Evolutionary conservation across 768 basidiomycete species (phyloP).

Genomic region (Tulasnella sp.): DNA sequence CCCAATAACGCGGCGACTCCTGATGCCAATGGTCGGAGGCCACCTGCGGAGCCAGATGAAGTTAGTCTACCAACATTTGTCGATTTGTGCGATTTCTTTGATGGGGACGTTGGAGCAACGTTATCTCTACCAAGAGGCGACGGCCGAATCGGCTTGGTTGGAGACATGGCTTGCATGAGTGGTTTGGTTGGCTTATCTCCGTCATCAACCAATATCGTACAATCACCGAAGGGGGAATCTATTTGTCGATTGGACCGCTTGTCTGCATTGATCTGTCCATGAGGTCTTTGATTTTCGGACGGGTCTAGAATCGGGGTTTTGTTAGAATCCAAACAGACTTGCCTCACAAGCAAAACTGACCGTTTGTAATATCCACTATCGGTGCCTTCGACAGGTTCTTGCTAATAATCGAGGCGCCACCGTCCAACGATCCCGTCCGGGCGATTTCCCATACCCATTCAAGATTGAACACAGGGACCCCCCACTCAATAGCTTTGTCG

Average conservation of each 20-base stretch:
- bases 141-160: not conserved
- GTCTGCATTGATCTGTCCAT: not conserved
- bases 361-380: constrained; percentile 41
- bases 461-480: constrained; percentile 56
- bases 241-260: not conserved
- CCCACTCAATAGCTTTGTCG: constrained; percentile 71
- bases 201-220: not conserved
- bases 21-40: constrained; percentile 27
- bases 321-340: not conserved
- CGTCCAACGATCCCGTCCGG: constrained; percentile 32
- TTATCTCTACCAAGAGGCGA: not conserved
- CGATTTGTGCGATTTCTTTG: constrained; percentile 16
- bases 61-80: constrained; percentile 22
- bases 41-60: constrained; percentile 40
- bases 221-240: not conserved
- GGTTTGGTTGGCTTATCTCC: not conserved
- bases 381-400: constrained; percentile 14
- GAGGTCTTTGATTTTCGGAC: not conserved
- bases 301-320: constrained; percentile 22
- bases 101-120: not conserved
- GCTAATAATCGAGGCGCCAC: not conserved
- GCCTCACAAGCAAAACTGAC: constrained; percentile 24
- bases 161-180: not conserved
- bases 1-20: constrained; percentile 59
- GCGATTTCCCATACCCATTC: constrained; percentile 60